Evolutionary conservation across 495 filamentous ascomycete species (phyloP).

Genomic region (Penicillium manginii): DNA sequence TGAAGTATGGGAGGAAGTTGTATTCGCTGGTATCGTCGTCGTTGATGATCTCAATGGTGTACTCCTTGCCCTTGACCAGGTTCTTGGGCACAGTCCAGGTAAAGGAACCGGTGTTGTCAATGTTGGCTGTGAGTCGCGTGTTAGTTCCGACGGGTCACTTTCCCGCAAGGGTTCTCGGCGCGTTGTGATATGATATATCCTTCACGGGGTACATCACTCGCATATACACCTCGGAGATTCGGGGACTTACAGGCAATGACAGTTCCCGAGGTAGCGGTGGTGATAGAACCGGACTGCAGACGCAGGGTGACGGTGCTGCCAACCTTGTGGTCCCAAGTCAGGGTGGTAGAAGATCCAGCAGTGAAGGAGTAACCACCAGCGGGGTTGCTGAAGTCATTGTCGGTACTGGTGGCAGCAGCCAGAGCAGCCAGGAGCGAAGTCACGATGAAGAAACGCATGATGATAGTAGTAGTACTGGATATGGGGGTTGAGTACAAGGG

Average conservation of each 20-base stretch:
- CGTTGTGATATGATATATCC: not conserved
- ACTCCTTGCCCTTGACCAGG: conserved; percentile 51
- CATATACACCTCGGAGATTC: too few relatives aligned
- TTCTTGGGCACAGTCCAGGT: conserved; percentile 55
- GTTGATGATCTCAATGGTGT: conserved; percentile 62
- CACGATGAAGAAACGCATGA: conserved; percentile 48
- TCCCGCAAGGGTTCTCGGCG: not conserved
- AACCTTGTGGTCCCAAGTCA: conserved; percentile 61
- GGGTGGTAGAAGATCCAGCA: conserved; percentile 52
- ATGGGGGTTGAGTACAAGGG: conserved; percentile 4
- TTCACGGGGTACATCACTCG: not conserved
- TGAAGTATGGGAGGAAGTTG: conserved; percentile 66
- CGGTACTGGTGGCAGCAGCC: conserved; percentile 32
- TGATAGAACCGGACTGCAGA: conserved; percentile 54
- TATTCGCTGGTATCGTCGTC: conserved; percentile 44
- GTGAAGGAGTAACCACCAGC: conserved; percentile 46
- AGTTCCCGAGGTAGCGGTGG: conserved; percentile 46
- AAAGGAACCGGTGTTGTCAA: conserved; percentile 61
- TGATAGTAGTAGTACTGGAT: conserved; percentile 23
- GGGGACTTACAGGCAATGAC: conserved; percentile 56
- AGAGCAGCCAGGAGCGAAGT: conserved; percentile 45
- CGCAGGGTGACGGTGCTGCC: conserved; percentile 56
- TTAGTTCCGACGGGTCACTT: conserved; percentile 15
- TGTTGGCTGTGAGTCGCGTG: conserved; percentile 40
- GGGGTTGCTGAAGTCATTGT: conserved; percentile 62